phyloP scores from a whole-genome alignment of 2,329 filamentous ascomycete genomes.

The Basipetospora sp. region DNA sequence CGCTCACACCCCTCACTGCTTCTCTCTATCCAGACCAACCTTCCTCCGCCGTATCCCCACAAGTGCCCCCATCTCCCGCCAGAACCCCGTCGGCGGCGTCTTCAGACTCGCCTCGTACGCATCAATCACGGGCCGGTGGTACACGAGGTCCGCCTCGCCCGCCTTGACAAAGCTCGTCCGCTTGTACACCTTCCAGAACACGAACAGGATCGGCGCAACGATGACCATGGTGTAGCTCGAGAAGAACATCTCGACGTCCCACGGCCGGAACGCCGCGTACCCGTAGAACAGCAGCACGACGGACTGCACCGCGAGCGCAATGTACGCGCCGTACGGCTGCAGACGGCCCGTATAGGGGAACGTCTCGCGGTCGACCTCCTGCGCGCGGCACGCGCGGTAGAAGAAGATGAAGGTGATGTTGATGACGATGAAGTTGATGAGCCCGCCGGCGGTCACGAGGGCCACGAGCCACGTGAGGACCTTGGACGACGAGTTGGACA shows the following conservation, averaged over 20 bases:
- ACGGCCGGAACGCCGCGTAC: conserved; percentile 36
- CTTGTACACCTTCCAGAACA: conserved; percentile 50
- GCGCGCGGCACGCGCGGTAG: conserved; percentile 36
- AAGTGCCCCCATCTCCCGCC: conserved; percentile 36
- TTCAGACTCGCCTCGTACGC: conserved; percentile 39
- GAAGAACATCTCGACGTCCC: conserved; percentile 33
- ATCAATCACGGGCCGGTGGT: conserved; percentile 46
- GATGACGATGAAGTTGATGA: conserved; percentile 39
- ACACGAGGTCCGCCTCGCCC: conserved; percentile 42
- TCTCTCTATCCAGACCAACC: too few relatives aligned
- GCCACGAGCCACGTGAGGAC: conserved; percentile 30
- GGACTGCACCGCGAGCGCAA: conserved; percentile 27
- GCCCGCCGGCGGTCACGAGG: conserved; percentile 30
- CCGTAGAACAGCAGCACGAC: conserved; percentile 37
- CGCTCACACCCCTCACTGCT: too few relatives aligned
- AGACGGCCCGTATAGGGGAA: conserved; percentile 44
- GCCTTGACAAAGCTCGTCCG: conserved; percentile 39
- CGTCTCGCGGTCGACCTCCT: conserved; percentile 28
- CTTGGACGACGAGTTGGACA: conserved; percentile 23
- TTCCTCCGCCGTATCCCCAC: conserved; percentile 22
- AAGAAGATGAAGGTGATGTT: conserved; percentile 41
- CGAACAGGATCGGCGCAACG: conserved; percentile 36
- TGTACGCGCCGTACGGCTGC: conserved; percentile 42
- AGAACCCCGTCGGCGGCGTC: conserved; percentile 36
- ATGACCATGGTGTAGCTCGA: conserved; percentile 44